phyloP scores from a whole-genome alignment of 2,329 filamentous ascomycete genomes.

The Drechslera avenae region DNA sequence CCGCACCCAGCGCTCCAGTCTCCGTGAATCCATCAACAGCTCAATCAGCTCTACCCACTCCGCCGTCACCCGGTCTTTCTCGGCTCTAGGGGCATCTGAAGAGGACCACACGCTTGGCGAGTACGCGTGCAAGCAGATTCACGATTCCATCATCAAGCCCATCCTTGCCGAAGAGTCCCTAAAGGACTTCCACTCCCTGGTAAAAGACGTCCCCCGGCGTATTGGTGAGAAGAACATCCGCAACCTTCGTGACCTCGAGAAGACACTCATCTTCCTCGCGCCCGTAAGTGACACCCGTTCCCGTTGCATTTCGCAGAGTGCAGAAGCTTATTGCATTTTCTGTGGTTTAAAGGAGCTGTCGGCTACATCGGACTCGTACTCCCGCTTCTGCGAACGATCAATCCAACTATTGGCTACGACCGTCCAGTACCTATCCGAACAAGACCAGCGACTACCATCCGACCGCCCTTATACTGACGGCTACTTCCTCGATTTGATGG shows the following conservation, averaged over 20 bases:
- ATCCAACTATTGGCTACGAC: conserved; percentile 90
- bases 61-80: conserved; percentile 54
- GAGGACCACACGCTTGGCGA: conserved; percentile 66
- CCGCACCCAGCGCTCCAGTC: conserved; percentile 34
- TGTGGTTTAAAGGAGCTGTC: conserved; percentile 72
- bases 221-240: conserved; percentile 85
- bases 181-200: conserved; percentile 79
- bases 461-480: conserved; percentile 93
- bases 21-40: conserved; percentile 46
- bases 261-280: conserved; percentile 87
- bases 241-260: conserved; percentile 91
- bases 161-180: conserved; percentile 74
- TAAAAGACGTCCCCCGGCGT: conserved; percentile 76
- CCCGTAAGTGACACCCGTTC: conserved; percentile 75
- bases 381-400: conserved; percentile 87
- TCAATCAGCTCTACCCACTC: conserved; percentile 45
- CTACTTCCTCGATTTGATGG: conserved; percentile 95
- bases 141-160: conserved; percentile 75
- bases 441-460: conserved; percentile 80
- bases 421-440: conserved; percentile 82
- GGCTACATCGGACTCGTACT: conserved; percentile 73
- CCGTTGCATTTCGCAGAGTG: conserved; percentile 59
- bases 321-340: conserved; percentile 69
- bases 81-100: conserved; percentile 42
- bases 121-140: conserved; percentile 76